Evolutionary conservation across 2,329 filamentous ascomycete species (phyloP).

Genomic region (Acrocalymma vagum): DNA sequence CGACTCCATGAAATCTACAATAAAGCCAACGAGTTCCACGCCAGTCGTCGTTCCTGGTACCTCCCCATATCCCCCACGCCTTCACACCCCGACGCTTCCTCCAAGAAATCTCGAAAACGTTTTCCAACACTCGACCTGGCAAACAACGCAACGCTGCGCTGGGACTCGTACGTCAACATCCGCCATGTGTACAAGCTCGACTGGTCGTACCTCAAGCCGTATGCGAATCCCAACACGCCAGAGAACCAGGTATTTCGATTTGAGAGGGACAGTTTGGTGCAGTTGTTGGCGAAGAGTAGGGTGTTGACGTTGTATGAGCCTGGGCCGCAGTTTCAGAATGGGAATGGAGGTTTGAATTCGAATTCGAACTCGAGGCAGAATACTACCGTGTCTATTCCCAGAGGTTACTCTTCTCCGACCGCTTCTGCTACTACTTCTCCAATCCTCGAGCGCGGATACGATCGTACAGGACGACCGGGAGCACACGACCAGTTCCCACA

Average conservation of each 20-base stretch:
- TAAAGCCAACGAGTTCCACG: slow-evolving; percentile 42
- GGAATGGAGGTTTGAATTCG: too few relatives aligned
- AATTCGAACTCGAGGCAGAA: too few relatives aligned
- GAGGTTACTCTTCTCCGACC: too few relatives aligned
- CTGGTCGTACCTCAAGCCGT: slow-evolving; percentile 33
- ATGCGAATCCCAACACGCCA: slow-evolving; percentile 34
- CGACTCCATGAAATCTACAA: slow-evolving; percentile 40
- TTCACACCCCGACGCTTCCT: slow-evolving; percentile 39
- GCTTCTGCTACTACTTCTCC: too few relatives aligned
- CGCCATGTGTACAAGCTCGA: slow-evolving; percentile 44
- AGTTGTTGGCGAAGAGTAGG: slow-evolving; percentile 35
- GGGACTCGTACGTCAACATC: slow-evolving; percentile 45
- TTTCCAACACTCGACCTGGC: slow-evolving; percentile 38
- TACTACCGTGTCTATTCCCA: too few relatives aligned
- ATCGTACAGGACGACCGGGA: not conserved
- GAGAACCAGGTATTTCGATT: slow-evolving; percentile 24
- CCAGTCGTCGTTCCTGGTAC: slow-evolving; percentile 40
- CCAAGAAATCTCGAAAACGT: slow-evolving; percentile 40
- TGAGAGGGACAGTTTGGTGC: slow-evolving; percentile 33
- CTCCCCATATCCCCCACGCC: slow-evolving; percentile 42
- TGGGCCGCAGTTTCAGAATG: slow-evolving; percentile 25
- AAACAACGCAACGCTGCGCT: slow-evolving; percentile 30
- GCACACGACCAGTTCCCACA: not conserved
- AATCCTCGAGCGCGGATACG: too few relatives aligned
- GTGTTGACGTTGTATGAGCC: slow-evolving; percentile 37